Evolutionary conservation across 192 early-diverging fungal species (phyloP).

Genomic region (Radiomyces spectabilis): DNA sequence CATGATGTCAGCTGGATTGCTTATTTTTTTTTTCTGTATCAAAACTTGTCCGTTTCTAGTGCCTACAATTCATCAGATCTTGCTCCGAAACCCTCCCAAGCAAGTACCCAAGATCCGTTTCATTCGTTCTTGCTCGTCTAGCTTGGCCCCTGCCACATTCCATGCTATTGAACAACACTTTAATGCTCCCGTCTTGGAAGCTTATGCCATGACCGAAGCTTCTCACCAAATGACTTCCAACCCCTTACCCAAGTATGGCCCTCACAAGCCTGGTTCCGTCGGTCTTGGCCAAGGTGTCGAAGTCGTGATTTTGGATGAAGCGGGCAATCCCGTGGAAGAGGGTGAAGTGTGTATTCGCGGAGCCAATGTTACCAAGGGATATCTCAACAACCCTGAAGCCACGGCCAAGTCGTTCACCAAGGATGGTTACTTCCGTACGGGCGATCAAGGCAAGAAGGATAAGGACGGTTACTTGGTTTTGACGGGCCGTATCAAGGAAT

Average conservation of each 20-base stretch:
- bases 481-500: constrained; percentile 84
- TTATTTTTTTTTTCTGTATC: constrained; percentile 29
- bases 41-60: constrained; percentile 33
- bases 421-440: constrained; percentile 76
- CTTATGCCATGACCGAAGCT: constrained; percentile 87
- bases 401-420: constrained; percentile 53
- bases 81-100: constrained; percentile 41
- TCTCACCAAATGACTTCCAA: constrained; percentile 84
- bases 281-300: constrained; percentile 72
- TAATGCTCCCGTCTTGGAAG: constrained; percentile 70
- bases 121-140: constrained; percentile 74
- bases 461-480: constrained; percentile 68
- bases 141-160: constrained; percentile 62
- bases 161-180: constrained; percentile 56
- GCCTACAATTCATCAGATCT: constrained; percentile 83
- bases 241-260: constrained; percentile 47
- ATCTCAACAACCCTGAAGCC: constrained; percentile 64
- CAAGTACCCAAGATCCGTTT: constrained; percentile 54
- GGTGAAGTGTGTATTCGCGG: constrained; percentile 87
- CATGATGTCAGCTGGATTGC: background rate
- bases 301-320: constrained; percentile 56
- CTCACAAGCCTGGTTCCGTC: constrained; percentile 70
- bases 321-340: constrained; percentile 38
- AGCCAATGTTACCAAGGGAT: constrained; percentile 70
- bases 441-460: constrained; percentile 78